Conservation (phyloP, 768 basidiomycete species). For the Mycena alexandri region DNA sequence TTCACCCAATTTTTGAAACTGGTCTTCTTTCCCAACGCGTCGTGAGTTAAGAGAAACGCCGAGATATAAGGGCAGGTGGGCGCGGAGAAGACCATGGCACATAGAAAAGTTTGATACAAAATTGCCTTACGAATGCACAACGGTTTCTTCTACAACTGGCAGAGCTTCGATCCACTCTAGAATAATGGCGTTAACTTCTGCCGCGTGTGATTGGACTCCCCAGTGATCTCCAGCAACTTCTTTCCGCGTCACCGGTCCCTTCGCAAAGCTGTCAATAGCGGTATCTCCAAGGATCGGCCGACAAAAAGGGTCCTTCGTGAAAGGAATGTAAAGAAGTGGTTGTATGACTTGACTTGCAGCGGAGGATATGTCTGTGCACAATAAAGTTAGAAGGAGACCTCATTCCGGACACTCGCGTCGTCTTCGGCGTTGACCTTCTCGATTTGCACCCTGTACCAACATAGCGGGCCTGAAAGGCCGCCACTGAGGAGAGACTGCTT, state of each 20-base stretch:
- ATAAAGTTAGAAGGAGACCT: too few species aligned
- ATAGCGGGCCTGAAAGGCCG: conserved; percentile 48
- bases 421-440: conserved; percentile 30
- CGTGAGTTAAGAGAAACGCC: too few species aligned
- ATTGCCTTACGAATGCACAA: too few species aligned
- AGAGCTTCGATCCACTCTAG: conserved; percentile 17
- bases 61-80: too few species aligned
- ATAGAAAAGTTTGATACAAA: too few species aligned
- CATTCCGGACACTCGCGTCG: background rate
- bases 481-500: conserved; percentile 40
- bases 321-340: background rate
- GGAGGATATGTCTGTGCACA: background rate
- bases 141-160: too few species aligned
- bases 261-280: conserved; percentile 1
- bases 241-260: conserved; percentile 16
- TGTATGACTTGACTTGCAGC: background rate
- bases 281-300: conserved; percentile 2
- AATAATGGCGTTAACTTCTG: conserved; percentile 12
- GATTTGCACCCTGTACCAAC: conserved; percentile 51
- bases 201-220: conserved; percentile 14
- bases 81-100: too few species aligned
- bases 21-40: too few species aligned
- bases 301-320: background rate
- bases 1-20: too few species aligned
- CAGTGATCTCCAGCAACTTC: conserved; percentile 15